phyloP scores from a whole-genome alignment of 306 rosid genomes.

The Malus orientalis region DNA sequence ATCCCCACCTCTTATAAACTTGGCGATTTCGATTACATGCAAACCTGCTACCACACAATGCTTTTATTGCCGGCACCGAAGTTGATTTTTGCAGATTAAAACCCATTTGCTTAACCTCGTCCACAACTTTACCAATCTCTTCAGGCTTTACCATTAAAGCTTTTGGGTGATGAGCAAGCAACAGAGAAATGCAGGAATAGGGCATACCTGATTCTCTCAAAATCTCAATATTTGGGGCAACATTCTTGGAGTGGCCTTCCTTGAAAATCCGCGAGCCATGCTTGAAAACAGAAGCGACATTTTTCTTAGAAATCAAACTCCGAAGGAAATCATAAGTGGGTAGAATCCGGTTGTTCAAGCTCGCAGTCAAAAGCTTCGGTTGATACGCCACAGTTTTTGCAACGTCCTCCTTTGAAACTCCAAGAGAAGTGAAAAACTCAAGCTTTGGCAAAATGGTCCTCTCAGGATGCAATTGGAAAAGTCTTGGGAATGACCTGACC shows the following conservation, averaged over 20 bases:
- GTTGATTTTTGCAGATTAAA: neutral
- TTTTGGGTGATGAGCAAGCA: neutral
- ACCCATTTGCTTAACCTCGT: constrained; percentile 12
- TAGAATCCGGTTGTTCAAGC: constrained; percentile 19
- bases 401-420: constrained; percentile 18
- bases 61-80: constrained; percentile 20
- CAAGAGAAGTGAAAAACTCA: constrained; percentile 7
- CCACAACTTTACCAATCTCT: neutral
- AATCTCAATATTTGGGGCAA: constrained; percentile 9
- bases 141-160: neutral
- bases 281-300: neutral
- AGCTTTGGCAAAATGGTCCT: too few species aligned
- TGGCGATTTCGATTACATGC: constrained; percentile 27
- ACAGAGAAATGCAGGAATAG: neutral
- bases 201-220: constrained; percentile 22
- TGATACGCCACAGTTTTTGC: neutral
- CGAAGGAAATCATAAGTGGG: constrained; percentile 17
- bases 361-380: neutral
- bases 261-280: neutral
- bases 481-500: too few species aligned
- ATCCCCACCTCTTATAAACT: constrained; percentile 45
- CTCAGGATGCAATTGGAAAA: too few species aligned
- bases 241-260: neutral
- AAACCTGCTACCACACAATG: neutral
- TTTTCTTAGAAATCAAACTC: constrained; percentile 13